Evolutionary conservation across 2,329 filamentous ascomycete genomes (phyloP), one percentile per base, ranked within the genome.

Genomic region (Chrysoporthe austroafricana): DNA sequence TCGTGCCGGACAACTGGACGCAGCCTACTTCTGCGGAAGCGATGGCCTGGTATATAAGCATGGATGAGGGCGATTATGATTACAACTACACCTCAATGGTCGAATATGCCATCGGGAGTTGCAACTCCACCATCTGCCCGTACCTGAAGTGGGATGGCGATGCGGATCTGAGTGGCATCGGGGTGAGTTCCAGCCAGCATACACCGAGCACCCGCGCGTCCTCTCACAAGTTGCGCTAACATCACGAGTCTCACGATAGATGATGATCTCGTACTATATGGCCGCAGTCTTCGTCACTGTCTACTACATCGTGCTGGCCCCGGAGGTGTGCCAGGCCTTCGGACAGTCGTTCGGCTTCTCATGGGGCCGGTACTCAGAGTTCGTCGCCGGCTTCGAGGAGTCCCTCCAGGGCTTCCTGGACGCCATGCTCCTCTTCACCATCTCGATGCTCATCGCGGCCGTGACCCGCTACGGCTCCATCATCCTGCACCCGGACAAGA

Each of bases 181-280:
- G 68, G 43, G 68, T 70, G 18, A 56, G 68, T 67, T 13, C 26
- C 16, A 8, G 13, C 32, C 26, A 42, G 21, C 8, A 16, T 26
- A 21, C 34, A 18, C 9, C n/a, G 26, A 21, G 36, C 7, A 46
- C 2, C 18, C 9, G 26, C 9, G 26, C 26, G 9, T 32, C 26
- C 21, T 39, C 32, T 16, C 14, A n/a, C 6, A 42, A 8, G 0
- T 9, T 14, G 39, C 44, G 44, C 42, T 67, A 52, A 64, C 43
- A 61, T 21, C 34, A 6, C 21, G 2, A 32, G 34, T 1, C 11
- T 8, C 6, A 36, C 34, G 42, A 21, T 21, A 68, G 68, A 64
- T 66, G 61, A 66, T 70, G 56, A 52, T 69, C 21, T 64, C 63
- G 36, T 70, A 66, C 34, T 70, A 70, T 18, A 63, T 69, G 50